A percentile compares a stretch with the other conserved stretches of the same genome.
Evolutionary conservation across 768 basidiomycete species (phyloP).

Genomic region (Trametes cinnabarina): DNA sequence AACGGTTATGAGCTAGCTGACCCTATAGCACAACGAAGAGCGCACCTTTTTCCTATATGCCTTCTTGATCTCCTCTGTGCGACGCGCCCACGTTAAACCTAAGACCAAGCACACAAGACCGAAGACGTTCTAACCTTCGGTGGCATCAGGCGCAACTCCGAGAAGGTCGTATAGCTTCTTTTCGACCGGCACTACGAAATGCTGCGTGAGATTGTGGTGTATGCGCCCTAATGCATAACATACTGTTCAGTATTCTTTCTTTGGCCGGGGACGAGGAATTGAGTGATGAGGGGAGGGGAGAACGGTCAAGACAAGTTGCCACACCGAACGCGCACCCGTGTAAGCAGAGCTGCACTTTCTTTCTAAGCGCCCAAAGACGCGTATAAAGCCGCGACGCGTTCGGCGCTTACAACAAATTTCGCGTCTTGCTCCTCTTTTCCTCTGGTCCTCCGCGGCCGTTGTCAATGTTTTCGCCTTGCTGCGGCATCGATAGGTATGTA

Average conservation of each 20-base stretch:
- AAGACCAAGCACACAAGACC: neutral
- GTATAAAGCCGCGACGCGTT: conserved; percentile 5
- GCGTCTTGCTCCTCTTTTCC: neutral
- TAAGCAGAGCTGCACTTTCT: neutral
- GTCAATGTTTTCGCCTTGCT: neutral
- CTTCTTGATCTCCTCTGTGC: conserved; percentile 82
- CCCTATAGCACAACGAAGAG: conserved; percentile 18
- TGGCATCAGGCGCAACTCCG: conserved; percentile 66
- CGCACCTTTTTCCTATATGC: conserved; percentile 89
- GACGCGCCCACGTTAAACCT: conserved; percentile 18
- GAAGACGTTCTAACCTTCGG: conserved; percentile 53
- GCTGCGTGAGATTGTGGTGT: neutral
- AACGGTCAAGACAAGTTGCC: neutral
- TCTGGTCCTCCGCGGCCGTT: neutral
- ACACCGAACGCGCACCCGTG: neutral
- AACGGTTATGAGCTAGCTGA: conserved; percentile 19
- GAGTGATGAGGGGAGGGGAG: neutral
- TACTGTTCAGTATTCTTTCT: neutral
- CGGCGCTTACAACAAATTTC: conserved; percentile 7
- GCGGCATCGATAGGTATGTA: neutral
- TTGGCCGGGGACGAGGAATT: neutral
- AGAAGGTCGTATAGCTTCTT: conserved; percentile 86
- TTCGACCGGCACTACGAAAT: conserved; percentile 61
- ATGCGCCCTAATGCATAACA: too few species aligned
- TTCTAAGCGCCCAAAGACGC: conserved; percentile 1